Evolutionary conservation across 768 basidiomycete species (phyloP).

Genomic region (Pleurotus tuber-regium): DNA sequence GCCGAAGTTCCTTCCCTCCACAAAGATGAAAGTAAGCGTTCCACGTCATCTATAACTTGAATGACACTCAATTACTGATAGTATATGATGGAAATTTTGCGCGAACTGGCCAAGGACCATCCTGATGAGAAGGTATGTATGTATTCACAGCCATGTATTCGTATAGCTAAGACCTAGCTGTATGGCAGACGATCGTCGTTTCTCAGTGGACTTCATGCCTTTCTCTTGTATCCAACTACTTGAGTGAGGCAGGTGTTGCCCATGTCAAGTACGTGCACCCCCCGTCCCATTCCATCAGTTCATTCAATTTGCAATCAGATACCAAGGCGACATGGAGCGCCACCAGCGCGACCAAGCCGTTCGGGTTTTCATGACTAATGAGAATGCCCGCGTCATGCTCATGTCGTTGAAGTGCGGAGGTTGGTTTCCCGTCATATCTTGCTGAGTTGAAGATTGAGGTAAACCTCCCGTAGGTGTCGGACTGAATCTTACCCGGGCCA

Average conservation of each 20-base stretch:
- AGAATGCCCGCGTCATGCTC: constrained; percentile 56
- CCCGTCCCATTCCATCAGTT: not conserved
- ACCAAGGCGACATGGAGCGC: constrained; percentile 60
- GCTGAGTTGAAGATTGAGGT: not conserved
- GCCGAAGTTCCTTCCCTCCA: constrained; percentile 62
- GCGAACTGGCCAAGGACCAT: constrained; percentile 38
- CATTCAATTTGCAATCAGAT: constrained; percentile 31
- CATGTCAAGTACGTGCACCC: constrained; percentile 50
- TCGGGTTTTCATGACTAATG: constrained; percentile 56
- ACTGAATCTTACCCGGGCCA: constrained; percentile 62
- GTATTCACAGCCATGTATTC: too few species aligned
- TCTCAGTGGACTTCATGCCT: constrained; percentile 73
- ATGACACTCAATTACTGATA: constrained; percentile 17
- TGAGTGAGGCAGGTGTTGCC: constrained; percentile 46
- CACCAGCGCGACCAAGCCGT: constrained; percentile 52
- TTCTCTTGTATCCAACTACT: constrained; percentile 58
- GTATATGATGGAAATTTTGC: constrained; percentile 60
- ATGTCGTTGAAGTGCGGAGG: constrained; percentile 68
- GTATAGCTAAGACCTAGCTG: too few species aligned
- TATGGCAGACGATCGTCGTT: constrained; percentile 62
- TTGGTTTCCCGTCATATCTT: constrained; percentile 11
- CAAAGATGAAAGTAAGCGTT: constrained; percentile 66
- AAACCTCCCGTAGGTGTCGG: constrained; percentile 33
- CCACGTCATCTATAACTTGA: too few species aligned
- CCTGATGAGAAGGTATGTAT: constrained; percentile 59